phyloP scores from a whole-genome alignment of 805 yeast species.

The Candida takata region DNA sequence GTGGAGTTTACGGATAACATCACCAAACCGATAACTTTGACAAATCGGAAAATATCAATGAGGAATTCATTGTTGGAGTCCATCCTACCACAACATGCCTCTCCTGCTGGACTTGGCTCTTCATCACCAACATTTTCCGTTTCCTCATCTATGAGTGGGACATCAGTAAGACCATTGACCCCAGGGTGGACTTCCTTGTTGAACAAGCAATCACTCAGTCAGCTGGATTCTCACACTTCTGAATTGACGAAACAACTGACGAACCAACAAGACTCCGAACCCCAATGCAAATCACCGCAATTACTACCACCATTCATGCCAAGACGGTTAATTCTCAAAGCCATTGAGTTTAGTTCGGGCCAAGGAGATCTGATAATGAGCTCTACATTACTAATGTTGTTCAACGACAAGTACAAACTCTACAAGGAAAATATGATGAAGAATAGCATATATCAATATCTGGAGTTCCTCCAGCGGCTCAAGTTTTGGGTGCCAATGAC shows the following conservation, averaged over 20 bases:
- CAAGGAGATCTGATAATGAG: conserved; percentile 64
- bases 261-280: conserved; percentile 9
- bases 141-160: conserved; percentile 13
- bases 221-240: conserved; percentile 15
- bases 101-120: conserved; percentile 17
- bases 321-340: conserved; percentile 39
- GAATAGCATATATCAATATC: conserved; percentile 51
- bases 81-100: conserved; percentile 14
- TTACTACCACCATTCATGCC: conserved; percentile 53
- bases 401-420: conserved; percentile 35
- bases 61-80: conserved; percentile 24
- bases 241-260: conserved; percentile 22
- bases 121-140: conserved; percentile 20
- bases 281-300: conserved; percentile 1
- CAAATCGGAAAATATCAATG: conserved; percentile 8
- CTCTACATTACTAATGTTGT: conserved; percentile 49
- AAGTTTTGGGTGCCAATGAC: conserved; percentile 53
- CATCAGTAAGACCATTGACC: conserved; percentile 10
- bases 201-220: conserved; percentile 7
- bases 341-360: conserved; percentile 44
- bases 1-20: conserved; percentile 13
- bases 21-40: conserved; percentile 15
- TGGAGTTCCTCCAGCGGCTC: conserved; percentile 44
- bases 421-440: conserved; percentile 30
- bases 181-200: conserved; percentile 11